These are phyloP conservation scores for Moelleriella libera DNA, from an alignment of 2,329 filamentous ascomycete species.

Conservation along the genomic window DNA sequence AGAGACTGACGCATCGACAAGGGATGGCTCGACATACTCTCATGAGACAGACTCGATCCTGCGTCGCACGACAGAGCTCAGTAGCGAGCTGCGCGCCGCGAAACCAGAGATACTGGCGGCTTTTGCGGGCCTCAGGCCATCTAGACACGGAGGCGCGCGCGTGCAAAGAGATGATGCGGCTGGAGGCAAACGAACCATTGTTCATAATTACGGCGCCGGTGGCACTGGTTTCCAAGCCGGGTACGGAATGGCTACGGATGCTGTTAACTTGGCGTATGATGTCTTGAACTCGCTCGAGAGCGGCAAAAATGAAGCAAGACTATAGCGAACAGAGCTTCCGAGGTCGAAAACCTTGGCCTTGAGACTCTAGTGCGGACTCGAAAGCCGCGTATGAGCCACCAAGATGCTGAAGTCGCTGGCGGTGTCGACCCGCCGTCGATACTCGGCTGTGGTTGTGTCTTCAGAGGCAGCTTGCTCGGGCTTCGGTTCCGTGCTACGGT, in stretches of 20 bases:
- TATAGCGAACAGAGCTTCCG: too few relatives aligned
- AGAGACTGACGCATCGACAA: conserved; percentile 1
- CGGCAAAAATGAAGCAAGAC: neutral
- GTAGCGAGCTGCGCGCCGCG: conserved; percentile 12
- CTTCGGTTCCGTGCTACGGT: too few relatives aligned
- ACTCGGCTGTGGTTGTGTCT: too few relatives aligned
- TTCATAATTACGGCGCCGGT: conserved; percentile 30
- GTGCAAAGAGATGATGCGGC: conserved; percentile 25
- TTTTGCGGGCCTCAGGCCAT: conserved; percentile 19
- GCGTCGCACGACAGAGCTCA: conserved; percentile 17
- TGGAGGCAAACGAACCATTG: conserved; percentile 10
- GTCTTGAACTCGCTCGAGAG: neutral
- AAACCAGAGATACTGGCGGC: conserved; percentile 16
- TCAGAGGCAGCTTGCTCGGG: too few relatives aligned
- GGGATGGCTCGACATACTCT: conserved; percentile 19
- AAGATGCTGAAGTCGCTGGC: too few relatives aligned
- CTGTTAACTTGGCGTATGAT: conserved; percentile 9
- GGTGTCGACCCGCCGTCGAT: too few relatives aligned
- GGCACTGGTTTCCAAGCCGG: conserved; percentile 30
- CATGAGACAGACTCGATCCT: conserved; percentile 23
- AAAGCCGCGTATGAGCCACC: too few relatives aligned
- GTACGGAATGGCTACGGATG: conserved; percentile 23
- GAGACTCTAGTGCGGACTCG: too few relatives aligned
- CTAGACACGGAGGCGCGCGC: conserved; percentile 24
- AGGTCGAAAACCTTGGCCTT: too few relatives aligned